phyloP scores from a whole-genome alignment of 2,329 filamentous ascomycete genomes.

The Colletotrichum costaricense region DNA sequence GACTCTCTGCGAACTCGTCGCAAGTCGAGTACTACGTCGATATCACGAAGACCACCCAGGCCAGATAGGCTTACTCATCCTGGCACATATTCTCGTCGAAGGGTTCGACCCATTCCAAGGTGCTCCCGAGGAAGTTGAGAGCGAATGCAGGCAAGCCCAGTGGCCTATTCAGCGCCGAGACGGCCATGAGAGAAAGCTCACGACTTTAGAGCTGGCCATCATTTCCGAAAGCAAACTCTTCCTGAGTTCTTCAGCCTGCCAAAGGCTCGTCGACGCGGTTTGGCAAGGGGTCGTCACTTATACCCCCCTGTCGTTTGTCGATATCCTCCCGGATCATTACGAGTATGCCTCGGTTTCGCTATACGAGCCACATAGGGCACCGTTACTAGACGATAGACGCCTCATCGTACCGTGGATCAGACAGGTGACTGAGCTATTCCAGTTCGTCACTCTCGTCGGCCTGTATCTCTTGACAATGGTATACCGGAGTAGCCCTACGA shows the following conservation, averaged over 20 bases:
- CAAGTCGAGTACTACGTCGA: constrained; percentile 72
- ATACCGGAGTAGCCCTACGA: constrained; percentile 57
- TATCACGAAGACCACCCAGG: constrained; percentile 77
- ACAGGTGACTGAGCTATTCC: constrained; percentile 72
- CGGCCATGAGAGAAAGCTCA: constrained; percentile 66
- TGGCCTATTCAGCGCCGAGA: constrained; percentile 53
- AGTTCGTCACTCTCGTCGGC: constrained; percentile 71
- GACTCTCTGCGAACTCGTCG: constrained; percentile 75
- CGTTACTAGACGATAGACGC: constrained; percentile 77
- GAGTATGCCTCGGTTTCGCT: constrained; percentile 77
- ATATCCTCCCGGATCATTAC: constrained; percentile 80
- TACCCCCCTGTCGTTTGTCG: constrained; percentile 76
- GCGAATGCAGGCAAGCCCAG: constrained; percentile 40
- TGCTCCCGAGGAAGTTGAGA: constrained; percentile 69
- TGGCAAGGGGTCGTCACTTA: constrained; percentile 78
- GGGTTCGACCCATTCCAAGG: constrained; percentile 80
- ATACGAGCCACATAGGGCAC: constrained; percentile 74
- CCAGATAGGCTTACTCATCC: constrained; percentile 69
- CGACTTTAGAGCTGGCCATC: constrained; percentile 78
- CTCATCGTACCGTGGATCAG: constrained; percentile 77
- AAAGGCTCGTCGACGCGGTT: constrained; percentile 77
- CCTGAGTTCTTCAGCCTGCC: constrained; percentile 74
- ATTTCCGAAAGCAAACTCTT: constrained; percentile 78
- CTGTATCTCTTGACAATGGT: constrained; percentile 75
- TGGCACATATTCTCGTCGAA: constrained; percentile 76